Percentiles rank a stretch among this genome's conserved stretches.
Evolutionary conservation across 495 filamentous ascomycete genomes (phyloP).

Genomic region (Penicillium waksmanii): DNA sequence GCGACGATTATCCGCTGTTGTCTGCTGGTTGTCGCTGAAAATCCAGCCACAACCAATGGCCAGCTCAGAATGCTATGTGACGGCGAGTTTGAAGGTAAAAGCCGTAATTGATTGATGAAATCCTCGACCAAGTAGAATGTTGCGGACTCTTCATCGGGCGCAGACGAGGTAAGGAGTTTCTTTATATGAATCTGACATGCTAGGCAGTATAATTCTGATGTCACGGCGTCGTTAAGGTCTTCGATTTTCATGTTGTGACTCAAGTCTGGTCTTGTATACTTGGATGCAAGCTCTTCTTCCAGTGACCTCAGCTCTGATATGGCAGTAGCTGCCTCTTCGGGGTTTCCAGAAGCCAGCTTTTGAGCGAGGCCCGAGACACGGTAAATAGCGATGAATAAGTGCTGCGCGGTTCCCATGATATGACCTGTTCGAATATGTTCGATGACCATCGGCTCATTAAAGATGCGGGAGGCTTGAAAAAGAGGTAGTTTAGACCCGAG

Average conservation of each 20-base stretch:
- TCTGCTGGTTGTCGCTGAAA: constrained; percentile 5
- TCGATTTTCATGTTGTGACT: constrained; percentile 1
- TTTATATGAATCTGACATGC: constrained; percentile 19
- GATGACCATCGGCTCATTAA: constrained; percentile 12
- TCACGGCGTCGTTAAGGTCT: constrained; percentile 10
- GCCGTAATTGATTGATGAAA: constrained; percentile 13
- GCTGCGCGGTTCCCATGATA: constrained; percentile 19
- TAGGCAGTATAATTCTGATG: constrained; percentile 19
- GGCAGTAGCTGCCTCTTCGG: neutral
- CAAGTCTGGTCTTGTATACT: neutral
- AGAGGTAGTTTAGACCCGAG: constrained; percentile 14
- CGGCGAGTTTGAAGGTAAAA: constrained; percentile 15
- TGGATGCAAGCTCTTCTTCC: constrained; percentile 4
- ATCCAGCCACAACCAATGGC: constrained; percentile 24
- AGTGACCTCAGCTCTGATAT: constrained; percentile 9
- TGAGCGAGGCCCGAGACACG: constrained; percentile 9
- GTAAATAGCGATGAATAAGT: constrained; percentile 18
- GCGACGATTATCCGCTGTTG: constrained; percentile 20
- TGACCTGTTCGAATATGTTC: constrained; percentile 3
- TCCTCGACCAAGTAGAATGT: constrained; percentile 8
- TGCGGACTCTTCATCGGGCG: neutral
- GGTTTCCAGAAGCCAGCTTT: neutral
- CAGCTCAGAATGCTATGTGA: constrained; percentile 23
- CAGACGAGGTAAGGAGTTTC: constrained; percentile 4
- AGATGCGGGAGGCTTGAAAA: constrained; percentile 8